phyloP scores from a whole-genome alignment of 768 basidiomycete genomes.

The Clathrus columnatus region DNA sequence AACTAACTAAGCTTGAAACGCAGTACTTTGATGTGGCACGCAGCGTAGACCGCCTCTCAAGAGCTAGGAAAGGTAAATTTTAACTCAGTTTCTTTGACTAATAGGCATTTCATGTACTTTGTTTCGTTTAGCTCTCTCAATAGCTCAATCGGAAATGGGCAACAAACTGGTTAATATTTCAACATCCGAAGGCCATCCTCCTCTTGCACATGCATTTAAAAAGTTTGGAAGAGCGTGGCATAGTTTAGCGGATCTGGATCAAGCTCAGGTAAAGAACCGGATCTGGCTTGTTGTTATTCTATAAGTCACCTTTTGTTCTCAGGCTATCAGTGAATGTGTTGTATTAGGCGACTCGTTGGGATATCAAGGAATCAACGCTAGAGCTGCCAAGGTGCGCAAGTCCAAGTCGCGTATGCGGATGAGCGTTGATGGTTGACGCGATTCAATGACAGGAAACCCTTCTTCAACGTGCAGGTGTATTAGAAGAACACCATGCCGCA shows the following conservation, averaged over 20 bases:
- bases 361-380: slow-evolving; percentile 95
- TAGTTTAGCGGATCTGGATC: slow-evolving; percentile 78
- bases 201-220: slow-evolving; percentile 72
- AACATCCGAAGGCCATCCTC: slow-evolving; percentile 79
- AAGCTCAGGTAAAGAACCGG: slow-evolving; percentile 63
- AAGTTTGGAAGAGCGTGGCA: slow-evolving; percentile 87
- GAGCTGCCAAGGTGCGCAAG: slow-evolving; percentile 64
- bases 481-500: slow-evolving; percentile 91
- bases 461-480: slow-evolving; percentile 76
- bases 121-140: slow-evolving; percentile 53
- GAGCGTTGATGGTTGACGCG: too few relatives aligned
- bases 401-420: background rate
- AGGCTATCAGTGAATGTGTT: slow-evolving; percentile 87
- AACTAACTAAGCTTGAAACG: slow-evolving; percentile 84
- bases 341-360: slow-evolving; percentile 93
- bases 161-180: slow-evolving; percentile 85
- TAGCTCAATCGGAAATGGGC: slow-evolving; percentile 82
- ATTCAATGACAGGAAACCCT: slow-evolving; percentile 54
- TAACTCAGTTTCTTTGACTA: background rate
- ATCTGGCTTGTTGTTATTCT: too few relatives aligned
- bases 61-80: slow-evolving; percentile 62
- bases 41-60: slow-evolving; percentile 78
- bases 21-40: slow-evolving; percentile 91
- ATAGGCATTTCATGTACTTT: slow-evolving; percentile 8
- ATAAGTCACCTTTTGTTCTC: slow-evolving; percentile 12